phyloP scores from a whole-genome alignment of 371 early-diverging fungal genomes.

The Funneliformis caledonium region DNA sequence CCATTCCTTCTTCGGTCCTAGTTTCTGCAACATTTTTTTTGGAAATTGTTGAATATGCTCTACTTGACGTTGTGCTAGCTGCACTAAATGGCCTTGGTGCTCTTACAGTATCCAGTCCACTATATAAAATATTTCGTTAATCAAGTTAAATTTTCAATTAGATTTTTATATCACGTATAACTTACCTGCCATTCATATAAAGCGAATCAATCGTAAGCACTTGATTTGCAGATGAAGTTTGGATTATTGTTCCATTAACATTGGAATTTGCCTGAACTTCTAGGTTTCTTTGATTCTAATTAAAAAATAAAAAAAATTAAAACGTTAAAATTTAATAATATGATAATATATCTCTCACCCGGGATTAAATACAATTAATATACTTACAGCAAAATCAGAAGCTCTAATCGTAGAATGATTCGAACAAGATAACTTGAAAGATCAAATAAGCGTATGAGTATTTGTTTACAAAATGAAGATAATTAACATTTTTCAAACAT shows the following conservation, averaged over 20 bases:
- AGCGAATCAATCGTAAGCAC: conserved; percentile 3
- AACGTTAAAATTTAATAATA: too few species aligned
- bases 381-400: not conserved
- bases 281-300: not conserved
- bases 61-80: too few species aligned
- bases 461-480: not conserved
- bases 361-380: not conserved
- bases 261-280: not conserved
- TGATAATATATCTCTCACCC: not conserved
- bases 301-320: too few species aligned
- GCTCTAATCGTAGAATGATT: not conserved
- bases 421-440: not conserved
- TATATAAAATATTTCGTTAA: not conserved
- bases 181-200: conserved; percentile 9
- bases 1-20: not conserved
- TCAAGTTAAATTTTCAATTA: not conserved
- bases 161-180: not conserved
- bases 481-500: not conserved
- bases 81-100: conserved; percentile 22
- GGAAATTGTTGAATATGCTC: not conserved
- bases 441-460: not conserved
- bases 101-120: conserved; percentile 23
- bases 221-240: not conserved
- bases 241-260: not conserved
- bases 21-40: not conserved